Conservation (phyloP, 345 rosid species). For the Geranium rotundifolium region DNA sequence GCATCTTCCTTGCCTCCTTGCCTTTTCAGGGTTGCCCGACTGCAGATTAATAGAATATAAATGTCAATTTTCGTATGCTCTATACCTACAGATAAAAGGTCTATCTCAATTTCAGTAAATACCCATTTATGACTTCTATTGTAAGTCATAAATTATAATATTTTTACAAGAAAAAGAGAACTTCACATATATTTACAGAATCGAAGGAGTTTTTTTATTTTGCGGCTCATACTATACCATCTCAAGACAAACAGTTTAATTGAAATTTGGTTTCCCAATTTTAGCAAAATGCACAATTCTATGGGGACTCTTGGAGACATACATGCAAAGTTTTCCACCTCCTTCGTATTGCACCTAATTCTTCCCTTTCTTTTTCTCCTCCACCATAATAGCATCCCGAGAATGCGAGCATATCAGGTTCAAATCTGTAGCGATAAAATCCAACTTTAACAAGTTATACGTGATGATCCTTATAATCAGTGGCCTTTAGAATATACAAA, state of each 20-base stretch:
- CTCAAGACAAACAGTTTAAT: no score
- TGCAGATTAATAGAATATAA: constrained; percentile 23
- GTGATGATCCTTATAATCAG: background rate
- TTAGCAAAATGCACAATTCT: background rate
- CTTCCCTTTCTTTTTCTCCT: constrained; percentile 78
- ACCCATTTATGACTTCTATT: no score
- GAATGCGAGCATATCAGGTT: constrained; percentile 98
- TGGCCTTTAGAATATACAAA: background rate
- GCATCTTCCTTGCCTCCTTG: constrained; percentile 94
- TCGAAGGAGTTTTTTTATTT: no score
- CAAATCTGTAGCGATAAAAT: constrained; percentile 60
- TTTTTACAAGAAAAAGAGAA: no score
- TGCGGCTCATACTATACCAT: no score
- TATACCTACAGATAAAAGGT: background rate
- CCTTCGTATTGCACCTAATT: constrained; percentile 72
- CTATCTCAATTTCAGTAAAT: no score
- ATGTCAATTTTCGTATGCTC: background rate
- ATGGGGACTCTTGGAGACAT: constrained; percentile 14
- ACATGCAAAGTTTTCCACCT: constrained; percentile 99
- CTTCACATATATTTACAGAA: no score
- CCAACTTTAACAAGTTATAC: constrained; percentile 15
- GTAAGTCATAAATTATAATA: background rate
- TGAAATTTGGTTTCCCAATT: no score
- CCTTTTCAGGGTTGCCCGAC: constrained; percentile 70
- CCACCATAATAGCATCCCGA: constrained; percentile 99